Evolutionary conservation across 441 rosid genomes (phyloP).

Genomic region (Erodium texanum): DNA sequence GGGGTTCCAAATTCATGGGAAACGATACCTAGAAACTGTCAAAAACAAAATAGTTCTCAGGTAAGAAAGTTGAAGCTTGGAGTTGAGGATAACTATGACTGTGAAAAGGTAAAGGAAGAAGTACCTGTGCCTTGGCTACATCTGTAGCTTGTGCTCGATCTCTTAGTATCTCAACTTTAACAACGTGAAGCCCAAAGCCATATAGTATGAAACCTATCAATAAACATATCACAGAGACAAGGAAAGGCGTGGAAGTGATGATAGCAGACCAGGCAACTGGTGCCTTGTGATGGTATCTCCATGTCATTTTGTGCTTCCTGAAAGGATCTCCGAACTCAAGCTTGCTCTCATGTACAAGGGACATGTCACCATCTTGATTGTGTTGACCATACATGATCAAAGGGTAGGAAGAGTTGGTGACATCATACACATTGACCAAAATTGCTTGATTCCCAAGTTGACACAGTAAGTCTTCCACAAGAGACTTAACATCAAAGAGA

Average conservation of each 20-base stretch:
- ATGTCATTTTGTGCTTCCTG: slow-evolving; percentile 83
- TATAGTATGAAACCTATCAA: slow-evolving; percentile 73
- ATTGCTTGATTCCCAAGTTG: slow-evolving; percentile 91
- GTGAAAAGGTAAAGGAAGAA: not conserved
- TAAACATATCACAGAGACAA: slow-evolving; percentile 59
- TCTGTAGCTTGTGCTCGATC: slow-evolving; percentile 92
- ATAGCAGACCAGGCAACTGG: slow-evolving; percentile 60
- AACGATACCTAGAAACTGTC: slow-evolving; percentile 80
- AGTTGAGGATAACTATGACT: not conserved
- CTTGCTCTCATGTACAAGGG: slow-evolving; percentile 62
- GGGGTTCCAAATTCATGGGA: slow-evolving; percentile 98
- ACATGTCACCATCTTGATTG: slow-evolving; percentile 63
- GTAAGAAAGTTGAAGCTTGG: slow-evolving; percentile 9
- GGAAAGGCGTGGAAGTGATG: slow-evolving; percentile 51
- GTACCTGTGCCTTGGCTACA: slow-evolving; percentile 86
- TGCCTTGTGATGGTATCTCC: slow-evolving; percentile 89
- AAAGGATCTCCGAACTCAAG: slow-evolving; percentile 94
- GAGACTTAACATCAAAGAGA: slow-evolving; percentile 94
- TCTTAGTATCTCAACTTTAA: slow-evolving; percentile 75
- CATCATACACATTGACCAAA: slow-evolving; percentile 79
- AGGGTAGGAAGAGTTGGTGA: slow-evolving; percentile 72
- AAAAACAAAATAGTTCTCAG: slow-evolving; percentile 17
- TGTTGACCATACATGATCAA: slow-evolving; percentile 82
- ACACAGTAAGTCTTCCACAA: slow-evolving; percentile 87
- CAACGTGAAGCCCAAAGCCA: slow-evolving; percentile 64